Conservation (phyloP, 2,329 filamentous ascomycete species). For the Fusarium sp. region DNA sequence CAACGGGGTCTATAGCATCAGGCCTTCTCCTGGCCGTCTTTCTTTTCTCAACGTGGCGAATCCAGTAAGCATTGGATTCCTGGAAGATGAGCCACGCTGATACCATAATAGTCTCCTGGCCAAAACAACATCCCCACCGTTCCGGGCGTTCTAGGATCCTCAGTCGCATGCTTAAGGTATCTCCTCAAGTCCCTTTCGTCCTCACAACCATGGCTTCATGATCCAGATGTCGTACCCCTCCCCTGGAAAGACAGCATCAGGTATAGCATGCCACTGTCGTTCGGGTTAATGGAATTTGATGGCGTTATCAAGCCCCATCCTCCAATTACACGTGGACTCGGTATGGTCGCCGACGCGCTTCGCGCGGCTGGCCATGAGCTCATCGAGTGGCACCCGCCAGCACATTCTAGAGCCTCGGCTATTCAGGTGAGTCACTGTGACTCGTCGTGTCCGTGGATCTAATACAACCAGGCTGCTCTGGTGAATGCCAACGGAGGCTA, state of each 20-base stretch:
- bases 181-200: neutral
- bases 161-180: neutral
- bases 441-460: neutral
- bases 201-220: neutral
- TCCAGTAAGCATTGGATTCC: neutral
- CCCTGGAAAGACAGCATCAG: neutral
- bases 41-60: neutral
- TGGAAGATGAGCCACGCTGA: neutral
- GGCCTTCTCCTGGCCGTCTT: neutral
- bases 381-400: neutral
- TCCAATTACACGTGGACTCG: neutral
- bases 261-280: neutral
- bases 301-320: neutral
- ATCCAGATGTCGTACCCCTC: neutral
- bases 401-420: neutral
- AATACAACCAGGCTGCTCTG: neutral
- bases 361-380: neutral
- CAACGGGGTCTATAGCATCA: neutral
- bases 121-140: neutral
- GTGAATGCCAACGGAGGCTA: neutral
- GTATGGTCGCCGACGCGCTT: neutral
- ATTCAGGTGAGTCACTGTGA: neutral
- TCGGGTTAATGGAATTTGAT: neutral
- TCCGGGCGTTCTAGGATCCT: neutral
- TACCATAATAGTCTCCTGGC: neutral